Evolutionary conservation across 2,329 filamentous ascomycete genomes (phyloP).

Genomic region (Diaporthe citri): DNA sequence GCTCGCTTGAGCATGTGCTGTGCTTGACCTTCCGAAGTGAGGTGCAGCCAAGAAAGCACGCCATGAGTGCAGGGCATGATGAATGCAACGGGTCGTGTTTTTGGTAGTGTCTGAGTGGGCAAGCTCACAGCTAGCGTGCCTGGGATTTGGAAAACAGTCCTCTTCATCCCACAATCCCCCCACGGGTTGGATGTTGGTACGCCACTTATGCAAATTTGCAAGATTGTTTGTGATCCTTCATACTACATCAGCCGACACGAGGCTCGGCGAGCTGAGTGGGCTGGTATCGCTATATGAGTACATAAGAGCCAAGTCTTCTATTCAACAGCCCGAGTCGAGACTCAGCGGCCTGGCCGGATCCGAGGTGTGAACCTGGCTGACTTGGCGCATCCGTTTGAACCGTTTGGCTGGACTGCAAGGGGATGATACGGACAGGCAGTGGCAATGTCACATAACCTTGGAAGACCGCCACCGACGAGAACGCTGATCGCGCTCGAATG

Average conservation of each 20-base stretch:
- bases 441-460: not conserved
- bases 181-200: not conserved
- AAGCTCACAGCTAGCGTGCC: not conserved
- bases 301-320: not conserved
- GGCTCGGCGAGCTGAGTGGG: not conserved
- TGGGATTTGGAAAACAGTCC: not conserved
- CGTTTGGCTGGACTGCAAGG: not conserved
- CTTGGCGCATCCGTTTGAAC: not conserved
- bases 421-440: not conserved
- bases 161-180: not conserved
- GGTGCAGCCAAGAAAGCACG: slow-evolving; percentile 31
- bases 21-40: slow-evolving; percentile 24
- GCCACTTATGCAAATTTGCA: not conserved
- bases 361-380: not conserved
- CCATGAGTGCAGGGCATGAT: slow-evolving; percentile 21
- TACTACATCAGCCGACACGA: not conserved
- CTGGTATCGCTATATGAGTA: too few species aligned
- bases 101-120: not conserved
- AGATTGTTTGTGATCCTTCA: not conserved
- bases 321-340: not conserved
- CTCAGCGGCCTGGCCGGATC: not conserved
- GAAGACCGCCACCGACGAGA: not conserved
- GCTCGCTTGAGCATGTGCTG: slow-evolving; percentile 4
- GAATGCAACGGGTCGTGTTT: slow-evolving; percentile 15
- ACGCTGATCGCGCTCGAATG: not conserved